Percentiles rank a stretch among this genome's conserved stretches.
phyloP scores from a whole-genome alignment of 106 monocot species.

The Platanthera zijinensis region DNA sequence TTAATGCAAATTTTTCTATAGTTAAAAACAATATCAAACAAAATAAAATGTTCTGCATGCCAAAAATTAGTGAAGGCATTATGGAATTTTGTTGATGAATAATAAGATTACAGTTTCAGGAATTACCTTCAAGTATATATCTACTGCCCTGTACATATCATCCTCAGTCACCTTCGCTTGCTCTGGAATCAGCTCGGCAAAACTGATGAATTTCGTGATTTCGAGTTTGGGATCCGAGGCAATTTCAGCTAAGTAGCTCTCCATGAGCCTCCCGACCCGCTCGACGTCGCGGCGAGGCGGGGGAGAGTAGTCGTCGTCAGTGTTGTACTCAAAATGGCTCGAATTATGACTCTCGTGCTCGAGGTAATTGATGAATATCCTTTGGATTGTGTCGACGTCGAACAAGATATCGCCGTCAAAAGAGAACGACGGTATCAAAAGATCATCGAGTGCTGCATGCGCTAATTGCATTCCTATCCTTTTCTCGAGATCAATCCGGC shows the following conservation, averaged over 20 bases:
- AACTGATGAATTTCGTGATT: conserved; percentile 45
- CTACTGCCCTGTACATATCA: conserved; percentile 85
- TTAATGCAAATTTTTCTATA: background rate
- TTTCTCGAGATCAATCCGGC: conserved; percentile 79
- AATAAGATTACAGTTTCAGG: background rate
- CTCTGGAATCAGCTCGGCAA: conserved; percentile 76
- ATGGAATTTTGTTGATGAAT: background rate
- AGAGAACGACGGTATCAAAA: conserved; percentile 71
- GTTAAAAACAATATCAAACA: background rate
- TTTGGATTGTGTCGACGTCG: conserved; percentile 75
- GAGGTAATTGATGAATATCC: conserved; percentile 62
- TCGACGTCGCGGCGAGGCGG: conserved; percentile 36
- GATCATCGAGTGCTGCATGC: conserved; percentile 74
- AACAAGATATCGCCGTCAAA: conserved; percentile 30
- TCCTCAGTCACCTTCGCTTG: conserved; percentile 64
- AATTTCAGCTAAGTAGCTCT: conserved; percentile 75
- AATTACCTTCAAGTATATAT: conserved; percentile 84
- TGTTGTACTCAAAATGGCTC: conserved; percentile 14
- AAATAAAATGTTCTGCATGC: background rate
- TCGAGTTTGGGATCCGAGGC: conserved; percentile 63
- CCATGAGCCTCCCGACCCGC: conserved; percentile 70
- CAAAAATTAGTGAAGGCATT: background rate
- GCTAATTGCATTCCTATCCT: conserved; percentile 61
- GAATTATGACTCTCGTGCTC: conserved; percentile 33
- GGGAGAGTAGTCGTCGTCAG: conserved; percentile 34